These are phyloP conservation scores for Purpureocillium lavendulum DNA, from an alignment of 2,329 filamentous ascomycete species.

Conservation along the genomic window DNA sequence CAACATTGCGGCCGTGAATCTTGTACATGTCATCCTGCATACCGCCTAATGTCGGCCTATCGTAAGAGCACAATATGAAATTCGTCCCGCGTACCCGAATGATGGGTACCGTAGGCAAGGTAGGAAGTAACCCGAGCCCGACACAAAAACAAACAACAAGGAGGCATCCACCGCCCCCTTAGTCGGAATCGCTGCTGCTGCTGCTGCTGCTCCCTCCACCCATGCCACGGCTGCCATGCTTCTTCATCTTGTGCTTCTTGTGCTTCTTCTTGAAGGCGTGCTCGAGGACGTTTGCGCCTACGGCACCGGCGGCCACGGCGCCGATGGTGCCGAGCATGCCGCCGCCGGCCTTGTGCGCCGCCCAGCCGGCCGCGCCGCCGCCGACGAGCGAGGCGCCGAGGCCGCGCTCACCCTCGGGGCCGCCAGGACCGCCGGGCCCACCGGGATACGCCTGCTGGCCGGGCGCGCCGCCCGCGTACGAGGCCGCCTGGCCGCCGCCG, in stretches of 20 bases:
- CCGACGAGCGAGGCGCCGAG: conserved; percentile 45
- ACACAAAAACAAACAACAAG: too few relatives aligned
- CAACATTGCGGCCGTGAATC: too few relatives aligned
- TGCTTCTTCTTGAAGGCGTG: conserved; percentile 28
- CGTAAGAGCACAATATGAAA: too few relatives aligned
- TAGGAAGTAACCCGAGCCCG: too few relatives aligned
- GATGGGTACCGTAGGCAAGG: too few relatives aligned
- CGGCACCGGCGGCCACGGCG: conserved; percentile 41
- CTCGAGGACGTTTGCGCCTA: conserved; percentile 46
- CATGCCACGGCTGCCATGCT: conserved; percentile 10
- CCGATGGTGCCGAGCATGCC: conserved; percentile 42
- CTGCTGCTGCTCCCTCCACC: conserved; percentile 7
- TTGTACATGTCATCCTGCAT: too few relatives aligned
- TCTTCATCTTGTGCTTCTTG: conserved; percentile 23
- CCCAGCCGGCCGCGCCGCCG: conserved; percentile 44
- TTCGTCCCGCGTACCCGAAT: too few relatives aligned
- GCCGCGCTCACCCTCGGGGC: conserved; percentile 40
- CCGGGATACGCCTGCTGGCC: conserved; percentile 12
- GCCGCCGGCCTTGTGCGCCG: conserved; percentile 44
- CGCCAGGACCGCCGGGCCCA: conserved; percentile 15
- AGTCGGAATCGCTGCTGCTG: conserved; percentile 19
- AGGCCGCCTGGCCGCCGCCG: conserved; percentile 2
- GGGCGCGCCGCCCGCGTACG: conserved; percentile 1
- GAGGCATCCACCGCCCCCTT: background rate
- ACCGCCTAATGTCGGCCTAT: too few relatives aligned